Percentiles rank a stretch among this genome's conserved stretches.
These are phyloP conservation scores for Coniochaeta sp. DNA, from an alignment of 2,329 filamentous ascomycete genomes.

Conservation along the genomic window DNA sequence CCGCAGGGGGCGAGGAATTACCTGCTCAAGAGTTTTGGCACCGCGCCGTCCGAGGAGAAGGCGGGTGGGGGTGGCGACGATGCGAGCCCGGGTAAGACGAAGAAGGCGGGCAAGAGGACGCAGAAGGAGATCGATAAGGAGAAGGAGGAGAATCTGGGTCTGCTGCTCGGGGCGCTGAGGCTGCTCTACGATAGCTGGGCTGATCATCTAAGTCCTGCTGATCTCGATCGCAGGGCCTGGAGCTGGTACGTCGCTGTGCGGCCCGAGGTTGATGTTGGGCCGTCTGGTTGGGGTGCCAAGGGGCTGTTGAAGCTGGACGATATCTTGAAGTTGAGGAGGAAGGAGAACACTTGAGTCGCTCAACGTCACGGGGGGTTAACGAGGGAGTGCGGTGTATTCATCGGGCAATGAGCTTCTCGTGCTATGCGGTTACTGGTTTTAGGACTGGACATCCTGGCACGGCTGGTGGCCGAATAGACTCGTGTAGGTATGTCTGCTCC, in stretches of 20 bases:
- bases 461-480: not conserved
- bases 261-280: constrained; percentile 67
- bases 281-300: constrained; percentile 78
- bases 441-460: too few relatives aligned
- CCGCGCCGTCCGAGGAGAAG: constrained; percentile 25
- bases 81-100: constrained; percentile 2
- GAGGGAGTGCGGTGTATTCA: not conserved
- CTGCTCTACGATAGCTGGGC: constrained; percentile 70
- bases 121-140: constrained; percentile 45
- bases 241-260: constrained; percentile 72
- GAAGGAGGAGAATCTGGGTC: constrained; percentile 61
- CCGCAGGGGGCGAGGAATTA: constrained; percentile 61
- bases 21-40: constrained; percentile 52
- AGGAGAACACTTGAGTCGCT: constrained; percentile 5
- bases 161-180: constrained; percentile 64
- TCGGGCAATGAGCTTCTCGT: too few relatives aligned
- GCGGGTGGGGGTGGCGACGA: constrained; percentile 6
- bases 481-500: not conserved
- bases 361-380: not conserved
- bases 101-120: constrained; percentile 37
- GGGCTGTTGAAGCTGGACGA: constrained; percentile 58
- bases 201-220: constrained; percentile 49
- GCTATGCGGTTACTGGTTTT: too few relatives aligned
- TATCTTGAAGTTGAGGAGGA: constrained; percentile 55
- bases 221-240: constrained; percentile 74